phyloP scores from a whole-genome alignment of 129 eudicot species.

The Scalesia atractyloides region DNA sequence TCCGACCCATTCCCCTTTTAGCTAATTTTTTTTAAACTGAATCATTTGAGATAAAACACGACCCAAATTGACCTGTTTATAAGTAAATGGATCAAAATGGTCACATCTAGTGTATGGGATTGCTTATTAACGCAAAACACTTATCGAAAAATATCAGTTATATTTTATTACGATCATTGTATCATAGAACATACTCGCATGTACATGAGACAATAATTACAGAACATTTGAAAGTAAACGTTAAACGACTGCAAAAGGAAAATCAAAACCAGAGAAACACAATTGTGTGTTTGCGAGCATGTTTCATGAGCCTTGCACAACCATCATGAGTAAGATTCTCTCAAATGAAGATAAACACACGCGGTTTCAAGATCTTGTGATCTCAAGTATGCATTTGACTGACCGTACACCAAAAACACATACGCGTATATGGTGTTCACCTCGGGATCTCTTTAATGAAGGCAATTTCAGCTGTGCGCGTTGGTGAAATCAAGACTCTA shows the following conservation, averaged over 20 bases:
- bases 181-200: slow-evolving; percentile 20
- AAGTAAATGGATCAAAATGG: background rate
- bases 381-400: slow-evolving; percentile 5
- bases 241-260: slow-evolving; percentile 10
- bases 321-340: background rate
- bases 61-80: background rate
- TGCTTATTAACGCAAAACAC: background rate
- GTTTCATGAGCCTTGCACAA: slow-evolving; percentile 18
- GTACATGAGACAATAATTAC: background rate
- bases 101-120: background rate
- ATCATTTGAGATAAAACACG: background rate
- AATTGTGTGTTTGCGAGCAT: slow-evolving; percentile 15
- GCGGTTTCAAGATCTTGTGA: background rate
- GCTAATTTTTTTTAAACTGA: background rate
- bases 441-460: slow-evolving; percentile 58
- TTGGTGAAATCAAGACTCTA: slow-evolving; percentile 46
- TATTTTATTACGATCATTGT: slow-evolving; percentile 15
- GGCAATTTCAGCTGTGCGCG: slow-evolving; percentile 45
- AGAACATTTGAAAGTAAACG: slow-evolving; percentile 9
- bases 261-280: background rate
- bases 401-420: slow-evolving; percentile 5
- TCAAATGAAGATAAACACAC: background rate
- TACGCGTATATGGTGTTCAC: slow-evolving; percentile 15
- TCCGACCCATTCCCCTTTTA: background rate
- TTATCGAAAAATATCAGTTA: background rate